Conservation (phyloP, 2,329 filamentous ascomycete species). For the Akanthomyces uredinophilus region DNA sequence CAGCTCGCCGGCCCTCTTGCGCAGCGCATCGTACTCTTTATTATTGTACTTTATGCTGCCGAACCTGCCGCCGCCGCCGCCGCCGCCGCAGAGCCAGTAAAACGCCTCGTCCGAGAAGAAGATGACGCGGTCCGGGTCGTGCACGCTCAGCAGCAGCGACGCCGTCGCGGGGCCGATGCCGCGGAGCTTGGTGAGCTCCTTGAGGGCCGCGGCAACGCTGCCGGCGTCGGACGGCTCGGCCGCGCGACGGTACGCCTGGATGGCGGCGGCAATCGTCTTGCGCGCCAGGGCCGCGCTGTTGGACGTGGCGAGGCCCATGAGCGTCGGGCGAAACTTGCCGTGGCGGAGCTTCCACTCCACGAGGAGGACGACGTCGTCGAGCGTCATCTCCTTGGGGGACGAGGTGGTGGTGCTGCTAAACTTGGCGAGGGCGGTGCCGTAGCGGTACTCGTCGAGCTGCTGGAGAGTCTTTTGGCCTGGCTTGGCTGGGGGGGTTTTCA, state of each 20-base stretch:
- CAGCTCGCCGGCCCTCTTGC: constrained; percentile 31
- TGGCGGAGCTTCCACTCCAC: constrained; percentile 70
- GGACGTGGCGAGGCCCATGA: constrained; percentile 56
- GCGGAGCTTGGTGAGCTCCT: constrained; percentile 54
- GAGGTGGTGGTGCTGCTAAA: constrained; percentile 36
- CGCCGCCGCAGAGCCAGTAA: constrained; percentile 54
- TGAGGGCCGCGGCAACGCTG: constrained; percentile 42
- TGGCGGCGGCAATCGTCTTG: constrained; percentile 46
- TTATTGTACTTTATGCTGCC: constrained; percentile 57
- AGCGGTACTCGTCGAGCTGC: constrained; percentile 57
- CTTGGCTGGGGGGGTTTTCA: constrained; percentile 34
- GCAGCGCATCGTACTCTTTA: constrained; percentile 62
- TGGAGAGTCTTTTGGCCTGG: constrained; percentile 45
- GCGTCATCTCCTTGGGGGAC: constrained; percentile 39
- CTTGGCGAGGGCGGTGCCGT: constrained; percentile 43
- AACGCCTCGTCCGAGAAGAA: constrained; percentile 82
- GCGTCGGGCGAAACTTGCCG: constrained; percentile 56
- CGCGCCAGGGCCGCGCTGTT: constrained; percentile 49
- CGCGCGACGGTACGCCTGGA: constrained; percentile 38
- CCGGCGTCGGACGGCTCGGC: not conserved
- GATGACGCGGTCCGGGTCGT: constrained; percentile 52
- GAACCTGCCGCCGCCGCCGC: constrained; percentile 29
- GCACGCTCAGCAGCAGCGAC: constrained; percentile 64
- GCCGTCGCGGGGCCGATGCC: constrained; percentile 78
- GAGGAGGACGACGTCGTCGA: constrained; percentile 54